A percentile compares a stretch with the other conserved stretches of the same genome.
These are phyloP conservation scores for Alternaria hordeiaustralica DNA, from an alignment of 2,329 filamentous ascomycete genomes.

Conservation along the genomic window DNA sequence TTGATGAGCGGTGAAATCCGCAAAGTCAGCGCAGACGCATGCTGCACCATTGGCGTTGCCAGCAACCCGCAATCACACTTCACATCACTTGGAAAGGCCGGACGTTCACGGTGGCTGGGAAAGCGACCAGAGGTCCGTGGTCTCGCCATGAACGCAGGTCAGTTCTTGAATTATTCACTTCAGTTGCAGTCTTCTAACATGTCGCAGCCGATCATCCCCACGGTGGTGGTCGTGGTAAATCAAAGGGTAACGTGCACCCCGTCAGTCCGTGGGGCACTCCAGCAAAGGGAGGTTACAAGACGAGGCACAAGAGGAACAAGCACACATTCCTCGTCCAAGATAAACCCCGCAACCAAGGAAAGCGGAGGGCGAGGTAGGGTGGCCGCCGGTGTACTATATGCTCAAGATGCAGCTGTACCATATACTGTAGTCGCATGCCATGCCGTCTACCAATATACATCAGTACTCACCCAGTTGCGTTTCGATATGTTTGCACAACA, in stretches of 20 bases:
- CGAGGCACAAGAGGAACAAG: constrained; percentile 82
- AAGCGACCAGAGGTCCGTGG: constrained; percentile 95
- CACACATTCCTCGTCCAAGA: constrained; percentile 91
- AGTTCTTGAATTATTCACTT: constrained; percentile 7
- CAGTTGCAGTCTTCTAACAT: constrained; percentile 17
- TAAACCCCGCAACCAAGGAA: constrained; percentile 87
- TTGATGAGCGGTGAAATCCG: constrained; percentile 93
- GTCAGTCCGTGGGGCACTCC: constrained; percentile 96
- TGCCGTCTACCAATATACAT: constrained; percentile 12
- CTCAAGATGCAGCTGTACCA: constrained; percentile 26
- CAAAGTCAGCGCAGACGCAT: constrained; percentile 87
- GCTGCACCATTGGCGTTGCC: constrained; percentile 90
- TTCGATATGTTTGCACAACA: neutral
- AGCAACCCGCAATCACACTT: constrained; percentile 95
- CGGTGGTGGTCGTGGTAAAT: constrained; percentile 98
- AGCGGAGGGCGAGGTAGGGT: constrained; percentile 62
- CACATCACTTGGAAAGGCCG: constrained; percentile 90
- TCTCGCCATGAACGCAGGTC: constrained; percentile 96
- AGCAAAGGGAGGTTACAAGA: constrained; percentile 90
- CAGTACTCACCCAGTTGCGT: neutral
- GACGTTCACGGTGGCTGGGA: constrained; percentile 89
- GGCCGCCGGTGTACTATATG: constrained; percentile 18
- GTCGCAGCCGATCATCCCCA: constrained; percentile 86
- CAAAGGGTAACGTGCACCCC: constrained; percentile 95
- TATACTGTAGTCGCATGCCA: constrained; percentile 10